Percentiles rank a stretch among this genome's conserved stretches.
phyloP scores from a whole-genome alignment of 2,329 filamentous ascomycete species.

The Botrytis pseudocinerea region DNA sequence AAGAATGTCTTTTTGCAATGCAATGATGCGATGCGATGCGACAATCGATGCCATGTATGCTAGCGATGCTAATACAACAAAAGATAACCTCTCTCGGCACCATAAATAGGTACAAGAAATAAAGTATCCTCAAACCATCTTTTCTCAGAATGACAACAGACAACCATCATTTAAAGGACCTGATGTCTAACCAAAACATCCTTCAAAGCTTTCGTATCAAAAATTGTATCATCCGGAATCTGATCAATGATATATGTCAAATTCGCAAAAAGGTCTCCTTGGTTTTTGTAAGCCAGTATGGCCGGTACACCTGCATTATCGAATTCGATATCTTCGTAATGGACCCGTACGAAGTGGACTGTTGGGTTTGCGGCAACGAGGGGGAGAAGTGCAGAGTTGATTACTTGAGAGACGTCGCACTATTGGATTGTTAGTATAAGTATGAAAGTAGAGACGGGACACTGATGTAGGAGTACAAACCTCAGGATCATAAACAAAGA shows the following conservation, averaged over 20 bases:
- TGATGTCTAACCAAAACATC: constrained; percentile 54
- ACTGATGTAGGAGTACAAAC: constrained; percentile 52
- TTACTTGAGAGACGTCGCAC: constrained; percentile 75
- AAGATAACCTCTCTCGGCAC: neutral
- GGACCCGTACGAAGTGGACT: constrained; percentile 85
- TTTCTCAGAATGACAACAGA: neutral
- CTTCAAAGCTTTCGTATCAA: constrained; percentile 55
- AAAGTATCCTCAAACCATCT: neutral
- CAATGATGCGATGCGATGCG: neutral
- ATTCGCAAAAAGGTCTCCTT: constrained; percentile 87
- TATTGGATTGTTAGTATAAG: constrained; percentile 44
- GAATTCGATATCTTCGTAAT: constrained; percentile 92
- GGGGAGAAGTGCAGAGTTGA: constrained; percentile 75
- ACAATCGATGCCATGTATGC: neutral
- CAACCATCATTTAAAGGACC: constrained; percentile 41
- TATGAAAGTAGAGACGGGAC: neutral
- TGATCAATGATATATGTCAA: constrained; percentile 84
- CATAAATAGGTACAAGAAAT: constrained; percentile 6
- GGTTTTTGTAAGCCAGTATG: constrained; percentile 81
- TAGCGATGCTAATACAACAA: neutral
- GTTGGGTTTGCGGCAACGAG: constrained; percentile 71
- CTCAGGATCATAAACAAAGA: constrained; percentile 88
- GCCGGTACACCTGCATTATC: constrained; percentile 86
- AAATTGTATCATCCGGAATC: constrained; percentile 69
- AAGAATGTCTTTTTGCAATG: neutral